Conservation (phyloP, 148 eudicot species). For the Bassia scoparia region DNA sequence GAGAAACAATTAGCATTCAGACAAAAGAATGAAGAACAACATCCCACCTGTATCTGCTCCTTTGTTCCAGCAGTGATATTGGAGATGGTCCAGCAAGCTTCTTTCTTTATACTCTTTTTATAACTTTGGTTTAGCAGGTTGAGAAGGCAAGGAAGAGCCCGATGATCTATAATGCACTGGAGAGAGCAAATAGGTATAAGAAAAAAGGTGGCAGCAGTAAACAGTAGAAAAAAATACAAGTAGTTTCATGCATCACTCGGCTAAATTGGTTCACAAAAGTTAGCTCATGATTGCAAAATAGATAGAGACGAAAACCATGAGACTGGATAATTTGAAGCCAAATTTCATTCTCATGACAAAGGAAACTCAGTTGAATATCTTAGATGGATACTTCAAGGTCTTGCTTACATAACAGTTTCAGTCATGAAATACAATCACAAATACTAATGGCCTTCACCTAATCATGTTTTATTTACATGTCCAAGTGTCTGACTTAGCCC, state of each 20-base stretch:
- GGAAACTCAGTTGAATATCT: no score
- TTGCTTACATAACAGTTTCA: no score
- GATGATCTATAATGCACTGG: conserved; percentile 65
- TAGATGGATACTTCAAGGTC: no score
- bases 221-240: neutral
- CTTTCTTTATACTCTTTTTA: conserved; percentile 85
- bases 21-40: neutral
- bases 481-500: no score
- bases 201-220: neutral
- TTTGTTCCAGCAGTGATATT: conserved; percentile 87
- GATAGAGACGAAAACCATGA: neutral
- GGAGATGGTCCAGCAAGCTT: conserved; percentile 94
- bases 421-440: no score
- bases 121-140: conserved; percentile 53
- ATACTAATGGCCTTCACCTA: no score
- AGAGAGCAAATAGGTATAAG: neutral
- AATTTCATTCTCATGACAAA: no score
- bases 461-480: no score
- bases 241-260: neutral
- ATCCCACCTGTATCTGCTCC: conserved; percentile 77
- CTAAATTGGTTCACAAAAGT: neutral
- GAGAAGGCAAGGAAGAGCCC: conserved; percentile 62
- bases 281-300: neutral
- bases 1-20: neutral
- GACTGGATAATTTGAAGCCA: neutral